Conservation (phyloP, 768 basidiomycete species). For the Boletus patriciae region DNA sequence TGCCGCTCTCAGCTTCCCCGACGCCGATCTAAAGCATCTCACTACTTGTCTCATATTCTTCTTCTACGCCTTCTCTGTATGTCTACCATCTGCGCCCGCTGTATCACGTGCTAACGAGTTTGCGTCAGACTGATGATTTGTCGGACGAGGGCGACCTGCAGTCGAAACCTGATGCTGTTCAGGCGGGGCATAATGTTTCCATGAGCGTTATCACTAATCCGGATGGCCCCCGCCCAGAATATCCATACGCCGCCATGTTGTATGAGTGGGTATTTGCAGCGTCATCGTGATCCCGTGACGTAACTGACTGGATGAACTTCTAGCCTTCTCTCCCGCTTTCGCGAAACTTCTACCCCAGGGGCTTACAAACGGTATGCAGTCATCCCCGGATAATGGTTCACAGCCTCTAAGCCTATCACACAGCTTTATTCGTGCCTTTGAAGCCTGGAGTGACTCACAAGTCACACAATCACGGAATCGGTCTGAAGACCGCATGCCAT, state of each 20-base stretch:
- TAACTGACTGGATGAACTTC: slow-evolving; percentile 1
- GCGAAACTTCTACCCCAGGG: slow-evolving; percentile 38
- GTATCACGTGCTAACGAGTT: slow-evolving; percentile 2
- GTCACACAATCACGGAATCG: slow-evolving; percentile 37
- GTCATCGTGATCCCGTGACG: slow-evolving; percentile 8
- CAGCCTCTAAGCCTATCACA: slow-evolving; percentile 2
- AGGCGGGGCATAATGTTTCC: slow-evolving; percentile 36
- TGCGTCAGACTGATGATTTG: slow-evolving; percentile 36
- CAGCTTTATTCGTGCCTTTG: slow-evolving; percentile 38
- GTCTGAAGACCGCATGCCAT: slow-evolving; percentile 37
- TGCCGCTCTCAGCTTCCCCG: slow-evolving; percentile 40
- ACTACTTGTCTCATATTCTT: slow-evolving; percentile 39
- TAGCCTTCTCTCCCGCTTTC: slow-evolving; percentile 36
- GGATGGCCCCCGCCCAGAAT: slow-evolving; percentile 29
- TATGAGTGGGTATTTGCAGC: slow-evolving; percentile 33
- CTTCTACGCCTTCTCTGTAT: slow-evolving; percentile 40
- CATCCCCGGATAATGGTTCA: neutral
- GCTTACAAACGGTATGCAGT: slow-evolving; percentile 34
- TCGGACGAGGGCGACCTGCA: slow-evolving; percentile 38
- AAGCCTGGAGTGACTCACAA: slow-evolving; percentile 37
- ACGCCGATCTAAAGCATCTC: slow-evolving; percentile 37
- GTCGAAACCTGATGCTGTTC: slow-evolving; percentile 36
- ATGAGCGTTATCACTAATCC: slow-evolving; percentile 29
- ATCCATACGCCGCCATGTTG: slow-evolving; percentile 41
- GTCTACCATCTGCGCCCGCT: neutral